Evolutionary conservation across 805 yeast species (phyloP).

Genomic region (Maudiozyma saulgeensis): DNA sequence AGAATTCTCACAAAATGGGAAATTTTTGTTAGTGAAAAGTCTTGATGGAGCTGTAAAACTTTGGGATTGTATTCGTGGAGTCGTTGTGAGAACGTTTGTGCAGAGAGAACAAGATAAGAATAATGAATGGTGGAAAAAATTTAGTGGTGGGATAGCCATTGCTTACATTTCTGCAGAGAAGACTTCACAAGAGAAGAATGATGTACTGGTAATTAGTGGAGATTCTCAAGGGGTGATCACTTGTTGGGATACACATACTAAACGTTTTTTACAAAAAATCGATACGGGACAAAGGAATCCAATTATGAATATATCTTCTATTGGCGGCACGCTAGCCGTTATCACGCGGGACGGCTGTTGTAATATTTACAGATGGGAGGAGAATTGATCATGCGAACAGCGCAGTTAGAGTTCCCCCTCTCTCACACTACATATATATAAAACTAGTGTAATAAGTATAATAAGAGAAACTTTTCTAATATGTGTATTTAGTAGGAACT

Average conservation of each 20-base stretch:
- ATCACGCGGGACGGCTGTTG: conserved; percentile 1
- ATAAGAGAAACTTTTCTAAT: too few relatives aligned
- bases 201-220: conserved; percentile 20
- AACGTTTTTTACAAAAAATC: conserved; percentile 12
- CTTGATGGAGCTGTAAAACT: conserved; percentile 69
- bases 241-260: conserved; percentile 21
- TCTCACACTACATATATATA: too few relatives aligned
- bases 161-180: too few relatives aligned
- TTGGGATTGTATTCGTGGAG: conserved; percentile 81
- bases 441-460: too few relatives aligned
- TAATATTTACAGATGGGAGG: not conserved
- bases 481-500: too few relatives aligned
- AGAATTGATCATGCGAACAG: not conserved
- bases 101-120: not conserved
- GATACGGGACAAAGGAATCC: not conserved
- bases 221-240: conserved; percentile 20
- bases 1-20: conserved; percentile 69
- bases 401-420: too few relatives aligned
- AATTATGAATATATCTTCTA: not conserved
- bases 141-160: conserved; percentile 21
- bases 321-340: not conserved
- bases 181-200: too few relatives aligned
- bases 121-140: conserved; percentile 6
- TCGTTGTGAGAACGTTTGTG: conserved; percentile 63
- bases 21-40: conserved; percentile 65